Conservation (phyloP, 225 moss, liverwort and hornwort species). For the Anthoceros angustus region DNA sequence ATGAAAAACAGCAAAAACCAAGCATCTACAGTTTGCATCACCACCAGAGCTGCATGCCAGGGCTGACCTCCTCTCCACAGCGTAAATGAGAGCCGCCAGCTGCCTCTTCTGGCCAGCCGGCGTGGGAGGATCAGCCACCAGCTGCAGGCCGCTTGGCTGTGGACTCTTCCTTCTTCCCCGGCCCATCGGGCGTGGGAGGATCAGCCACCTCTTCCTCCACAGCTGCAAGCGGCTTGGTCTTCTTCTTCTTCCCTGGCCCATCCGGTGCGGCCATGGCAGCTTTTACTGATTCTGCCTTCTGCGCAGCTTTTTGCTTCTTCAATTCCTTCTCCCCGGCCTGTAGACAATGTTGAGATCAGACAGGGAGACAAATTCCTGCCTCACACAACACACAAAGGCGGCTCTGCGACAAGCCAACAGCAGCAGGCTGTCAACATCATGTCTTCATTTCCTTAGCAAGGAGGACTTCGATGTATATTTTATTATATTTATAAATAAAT, state of each 20-base stretch:
- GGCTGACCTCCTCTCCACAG: conserved; percentile 76
- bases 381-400: background rate
- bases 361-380: background rate
- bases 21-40: background rate
- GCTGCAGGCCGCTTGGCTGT: conserved; percentile 35
- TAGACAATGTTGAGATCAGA: background rate
- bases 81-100: conserved; percentile 53
- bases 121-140: conserved; percentile 62
- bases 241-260: conserved; percentile 5
- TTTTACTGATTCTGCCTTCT: conserved; percentile 71
- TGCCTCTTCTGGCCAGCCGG: conserved; percentile 61
- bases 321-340: conserved; percentile 58
- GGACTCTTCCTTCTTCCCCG: too few relatives aligned
- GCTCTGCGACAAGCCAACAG: background rate
- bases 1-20: background rate
- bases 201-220: too few relatives aligned
- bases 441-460: too few relatives aligned
- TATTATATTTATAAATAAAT: too few relatives aligned
- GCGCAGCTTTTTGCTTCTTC: conserved; percentile 67
- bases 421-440: background rate
- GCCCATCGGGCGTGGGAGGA: too few relatives aligned
- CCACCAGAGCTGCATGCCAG: too few relatives aligned
- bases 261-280: conserved; percentile 15
- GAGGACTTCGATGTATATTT: too few relatives aligned
- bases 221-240: too few relatives aligned